A percentile compares a stretch with the other conserved stretches of the same genome.
phyloP scores from a whole-genome alignment of 1,139 yeast genomes.

The Pneumocystis canis region DNA sequence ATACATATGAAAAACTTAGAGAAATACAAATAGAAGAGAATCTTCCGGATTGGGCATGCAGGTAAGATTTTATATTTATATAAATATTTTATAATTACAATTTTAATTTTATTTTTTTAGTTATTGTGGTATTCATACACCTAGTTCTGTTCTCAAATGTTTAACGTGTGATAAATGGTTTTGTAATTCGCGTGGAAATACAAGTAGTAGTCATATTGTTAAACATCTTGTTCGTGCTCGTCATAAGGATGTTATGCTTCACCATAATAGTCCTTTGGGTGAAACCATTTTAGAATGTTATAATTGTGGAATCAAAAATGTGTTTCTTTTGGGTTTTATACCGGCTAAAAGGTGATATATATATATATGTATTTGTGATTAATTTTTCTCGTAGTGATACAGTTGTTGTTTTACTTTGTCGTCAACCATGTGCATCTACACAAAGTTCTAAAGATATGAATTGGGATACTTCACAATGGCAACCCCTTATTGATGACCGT shows the following conservation, averaged over 20 bases:
- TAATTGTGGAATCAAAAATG: constrained; percentile 73
- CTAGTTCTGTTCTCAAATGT: constrained; percentile 61
- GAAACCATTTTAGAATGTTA: constrained; percentile 79
- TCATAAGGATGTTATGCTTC: constrained; percentile 59
- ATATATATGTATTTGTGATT: neutral
- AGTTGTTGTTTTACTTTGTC: constrained; percentile 61
- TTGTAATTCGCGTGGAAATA: constrained; percentile 58
- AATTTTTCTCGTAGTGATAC: neutral
- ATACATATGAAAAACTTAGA: neutral
- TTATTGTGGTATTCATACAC: constrained; percentile 63
- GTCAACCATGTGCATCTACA: constrained; percentile 76
- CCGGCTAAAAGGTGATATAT: constrained; percentile 41
- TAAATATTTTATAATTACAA: too few relatives aligned
- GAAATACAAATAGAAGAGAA: neutral
- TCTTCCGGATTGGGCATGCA: neutral
- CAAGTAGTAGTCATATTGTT: constrained; percentile 66
- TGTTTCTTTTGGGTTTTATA: constrained; percentile 72
- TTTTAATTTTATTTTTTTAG: constrained; percentile 4
- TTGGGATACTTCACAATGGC: constrained; percentile 89
- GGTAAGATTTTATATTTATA: neutral
- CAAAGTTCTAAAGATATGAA: constrained; percentile 28
- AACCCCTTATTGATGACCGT: constrained; percentile 66
- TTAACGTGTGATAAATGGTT: constrained; percentile 74
- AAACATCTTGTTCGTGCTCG: constrained; percentile 72
- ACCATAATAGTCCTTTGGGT: constrained; percentile 70